Percentiles rank a stretch among this genome's conserved stretches.
phyloP scores from a whole-genome alignment of 2,329 filamentous ascomycete species.

The Nigrospora sphaerica region DNA sequence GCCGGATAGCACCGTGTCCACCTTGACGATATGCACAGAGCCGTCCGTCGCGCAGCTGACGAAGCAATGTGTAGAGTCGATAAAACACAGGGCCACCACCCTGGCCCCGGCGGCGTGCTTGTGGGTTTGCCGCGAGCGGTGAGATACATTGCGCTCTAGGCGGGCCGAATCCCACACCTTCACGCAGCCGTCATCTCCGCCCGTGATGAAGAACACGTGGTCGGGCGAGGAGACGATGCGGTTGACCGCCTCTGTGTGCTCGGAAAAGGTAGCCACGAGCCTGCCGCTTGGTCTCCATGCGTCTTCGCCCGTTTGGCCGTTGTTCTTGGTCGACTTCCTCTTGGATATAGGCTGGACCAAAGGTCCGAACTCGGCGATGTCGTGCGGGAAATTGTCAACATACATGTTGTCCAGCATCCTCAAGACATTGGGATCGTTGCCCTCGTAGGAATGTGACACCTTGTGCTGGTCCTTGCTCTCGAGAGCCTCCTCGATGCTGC shows the following conservation, averaged over 20 bases:
- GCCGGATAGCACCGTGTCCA: slow-evolving; percentile 45
- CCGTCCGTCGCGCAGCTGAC: slow-evolving; percentile 86
- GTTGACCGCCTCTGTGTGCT: slow-evolving; percentile 78
- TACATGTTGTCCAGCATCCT: slow-evolving; percentile 81
- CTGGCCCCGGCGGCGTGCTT: slow-evolving; percentile 63
- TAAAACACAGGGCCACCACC: slow-evolving; percentile 79
- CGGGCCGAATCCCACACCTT: slow-evolving; percentile 90
- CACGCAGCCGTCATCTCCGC: slow-evolving; percentile 82
- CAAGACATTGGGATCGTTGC: slow-evolving; percentile 64
- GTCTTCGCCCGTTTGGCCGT: slow-evolving; percentile 45
- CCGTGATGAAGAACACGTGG: slow-evolving; percentile 90
- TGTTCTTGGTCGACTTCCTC: slow-evolving; percentile 40
- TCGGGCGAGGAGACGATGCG: slow-evolving; percentile 79
- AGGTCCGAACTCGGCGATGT: slow-evolving; percentile 68
- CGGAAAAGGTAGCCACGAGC: slow-evolving; percentile 80
- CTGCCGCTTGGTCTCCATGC: slow-evolving; percentile 80
- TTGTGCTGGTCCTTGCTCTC: slow-evolving; percentile 39
- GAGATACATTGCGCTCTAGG: slow-evolving; percentile 83
- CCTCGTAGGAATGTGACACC: slow-evolving; percentile 75
- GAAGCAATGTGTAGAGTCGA: slow-evolving; percentile 92
- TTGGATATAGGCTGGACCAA: slow-evolving; percentile 63
- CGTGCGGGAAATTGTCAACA: slow-evolving; percentile 60
- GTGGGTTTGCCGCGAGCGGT: slow-evolving; percentile 81
- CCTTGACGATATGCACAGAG: slow-evolving; percentile 80
- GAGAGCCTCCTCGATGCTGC: slow-evolving; percentile 19